Evolutionary conservation across 108 stramenopile genomes (phyloP).

Genomic region (Bacterosira constricta): DNA sequence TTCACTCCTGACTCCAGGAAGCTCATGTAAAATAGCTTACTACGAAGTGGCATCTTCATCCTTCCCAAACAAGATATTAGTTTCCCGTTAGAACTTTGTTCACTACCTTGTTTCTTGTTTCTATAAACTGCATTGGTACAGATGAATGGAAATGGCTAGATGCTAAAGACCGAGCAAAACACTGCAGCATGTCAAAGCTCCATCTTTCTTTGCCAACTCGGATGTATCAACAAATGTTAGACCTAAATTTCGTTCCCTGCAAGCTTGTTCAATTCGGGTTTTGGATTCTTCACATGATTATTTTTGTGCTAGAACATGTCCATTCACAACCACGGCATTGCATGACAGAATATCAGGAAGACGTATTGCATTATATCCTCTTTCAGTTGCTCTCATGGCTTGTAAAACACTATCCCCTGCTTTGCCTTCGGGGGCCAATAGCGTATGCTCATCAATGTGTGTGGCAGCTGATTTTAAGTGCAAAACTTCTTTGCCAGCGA

Average conservation of each 20-base stretch:
- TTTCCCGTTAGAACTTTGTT: too few species aligned
- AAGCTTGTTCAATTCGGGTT: constrained; percentile 42
- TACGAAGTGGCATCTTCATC: too few species aligned
- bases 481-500: constrained; percentile 41
- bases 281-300: constrained; percentile 46
- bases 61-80: too few species aligned
- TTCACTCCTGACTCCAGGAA: too few species aligned
- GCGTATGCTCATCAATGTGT: constrained; percentile 60
- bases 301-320: constrained; percentile 60
- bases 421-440: constrained; percentile 53
- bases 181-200: constrained; percentile 67
- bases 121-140: too few species aligned
- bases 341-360: constrained; percentile 60
- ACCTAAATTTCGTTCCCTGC: constrained; percentile 38
- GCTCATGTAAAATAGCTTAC: too few species aligned
- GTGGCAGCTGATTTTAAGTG: constrained; percentile 77
- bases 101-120: too few species aligned
- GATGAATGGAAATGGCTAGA: neutral
- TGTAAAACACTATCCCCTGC: constrained; percentile 41
- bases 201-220: constrained; percentile 78
- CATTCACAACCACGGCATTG: constrained; percentile 70
- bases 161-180: constrained; percentile 23
- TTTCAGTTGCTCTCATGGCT: constrained; percentile 41
- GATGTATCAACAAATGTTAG: constrained; percentile 54
- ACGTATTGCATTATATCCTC: constrained; percentile 51